These are phyloP conservation scores for Sphenostylis stenocarpa DNA, from an alignment of 306 rosid genomes.

Conservation along the genomic window DNA sequence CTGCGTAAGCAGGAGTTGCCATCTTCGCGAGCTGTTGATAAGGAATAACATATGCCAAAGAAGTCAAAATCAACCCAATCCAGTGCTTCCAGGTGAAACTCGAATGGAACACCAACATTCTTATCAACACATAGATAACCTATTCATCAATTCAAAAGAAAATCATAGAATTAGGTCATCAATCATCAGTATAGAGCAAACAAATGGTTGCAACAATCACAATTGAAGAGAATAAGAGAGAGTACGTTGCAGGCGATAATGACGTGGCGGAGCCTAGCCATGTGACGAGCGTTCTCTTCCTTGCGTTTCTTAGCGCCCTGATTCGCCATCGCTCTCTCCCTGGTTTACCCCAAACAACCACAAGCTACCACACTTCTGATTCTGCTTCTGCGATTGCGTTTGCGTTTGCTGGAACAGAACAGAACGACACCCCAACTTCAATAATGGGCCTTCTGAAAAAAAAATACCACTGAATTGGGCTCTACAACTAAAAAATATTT, in stretches of 20 bases:
- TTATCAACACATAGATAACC: slow-evolving; percentile 61
- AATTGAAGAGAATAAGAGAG: background rate
- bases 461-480: background rate
- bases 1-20: slow-evolving; percentile 65
- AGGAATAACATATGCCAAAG: slow-evolving; percentile 58
- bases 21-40: slow-evolving; percentile 71
- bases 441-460: background rate
- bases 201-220: background rate
- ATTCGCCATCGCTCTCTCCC: slow-evolving; percentile 65
- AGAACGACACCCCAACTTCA: background rate
- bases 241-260: slow-evolving; percentile 78
- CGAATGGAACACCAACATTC: slow-evolving; percentile 72
- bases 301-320: slow-evolving; percentile 97
- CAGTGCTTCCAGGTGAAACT: slow-evolving; percentile 82
- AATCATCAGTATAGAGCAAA: background rate
- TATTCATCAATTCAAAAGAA: slow-evolving; percentile 22
- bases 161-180: slow-evolving; percentile 22
- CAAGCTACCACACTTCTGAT: background rate
- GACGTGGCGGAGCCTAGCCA: slow-evolving; percentile 67
- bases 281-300: slow-evolving; percentile 89
- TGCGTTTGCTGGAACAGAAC: background rate
- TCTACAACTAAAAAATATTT: background rate
- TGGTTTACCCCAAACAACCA: background rate
- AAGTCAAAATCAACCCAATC: slow-evolving; percentile 68
- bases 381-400: background rate